A percentile compares a stretch with the other conserved stretches of the same genome.
Conservation (phyloP, 176 grass and related monocot genomes). For the Musa itinerans region DNA sequence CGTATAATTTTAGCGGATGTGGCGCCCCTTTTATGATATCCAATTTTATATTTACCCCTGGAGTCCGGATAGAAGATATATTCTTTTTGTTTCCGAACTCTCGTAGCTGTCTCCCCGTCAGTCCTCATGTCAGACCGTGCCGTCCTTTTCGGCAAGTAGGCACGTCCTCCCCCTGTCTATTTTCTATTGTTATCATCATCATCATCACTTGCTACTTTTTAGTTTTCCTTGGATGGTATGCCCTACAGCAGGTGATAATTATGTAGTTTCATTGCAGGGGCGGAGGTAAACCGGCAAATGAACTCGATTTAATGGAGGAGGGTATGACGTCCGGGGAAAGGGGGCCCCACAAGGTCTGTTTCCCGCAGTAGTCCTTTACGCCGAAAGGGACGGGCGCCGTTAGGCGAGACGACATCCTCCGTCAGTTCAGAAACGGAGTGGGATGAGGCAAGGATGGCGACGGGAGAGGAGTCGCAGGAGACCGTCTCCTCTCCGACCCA, state of each 20-base stretch:
- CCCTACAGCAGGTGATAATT: neutral
- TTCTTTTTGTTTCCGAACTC: too few relatives aligned
- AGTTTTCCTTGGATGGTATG: too few relatives aligned
- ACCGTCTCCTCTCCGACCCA: too few relatives aligned
- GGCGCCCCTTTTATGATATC: too few relatives aligned
- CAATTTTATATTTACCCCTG: too few relatives aligned
- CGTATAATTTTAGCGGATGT: too few relatives aligned
- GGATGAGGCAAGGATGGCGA: too few relatives aligned
- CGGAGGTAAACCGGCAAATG: neutral
- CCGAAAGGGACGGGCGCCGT: neutral
- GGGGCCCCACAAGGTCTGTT: neutral
- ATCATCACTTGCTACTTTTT: too few relatives aligned
- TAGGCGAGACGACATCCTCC: neutral
- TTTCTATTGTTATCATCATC: too few relatives aligned
- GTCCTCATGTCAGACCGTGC: neutral
- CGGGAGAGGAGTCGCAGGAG: too few relatives aligned
- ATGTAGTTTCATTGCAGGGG: neutral
- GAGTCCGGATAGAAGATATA: too few relatives aligned
- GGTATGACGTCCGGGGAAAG: neutral
- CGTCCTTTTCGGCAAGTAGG: neutral
- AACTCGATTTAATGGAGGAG: neutral
- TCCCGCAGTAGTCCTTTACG: neutral
- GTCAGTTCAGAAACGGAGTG: neutral
- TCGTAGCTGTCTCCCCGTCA: too few relatives aligned
- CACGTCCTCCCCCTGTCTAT: neutral